These are phyloP conservation scores for Botrytis hyacinthi DNA, from an alignment of 2,329 filamentous ascomycete species.

Conservation along the genomic window DNA sequence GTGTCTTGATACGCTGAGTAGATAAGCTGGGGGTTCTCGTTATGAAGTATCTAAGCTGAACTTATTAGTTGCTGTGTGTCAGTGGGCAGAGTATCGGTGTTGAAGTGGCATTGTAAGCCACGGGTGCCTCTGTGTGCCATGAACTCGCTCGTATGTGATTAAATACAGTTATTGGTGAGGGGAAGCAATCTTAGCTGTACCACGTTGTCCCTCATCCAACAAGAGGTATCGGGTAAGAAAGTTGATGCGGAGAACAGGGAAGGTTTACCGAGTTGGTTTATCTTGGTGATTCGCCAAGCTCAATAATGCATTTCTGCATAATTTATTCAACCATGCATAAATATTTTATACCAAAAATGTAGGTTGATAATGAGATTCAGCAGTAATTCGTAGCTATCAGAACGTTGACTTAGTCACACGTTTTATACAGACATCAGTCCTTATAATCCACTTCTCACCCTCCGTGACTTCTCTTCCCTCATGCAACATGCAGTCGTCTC, in stretches of 20 bases:
- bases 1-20: background rate
- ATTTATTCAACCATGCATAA: background rate
- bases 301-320: background rate
- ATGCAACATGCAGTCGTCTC: conserved; percentile 85
- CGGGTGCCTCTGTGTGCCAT: background rate
- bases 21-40: background rate
- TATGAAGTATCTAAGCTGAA: background rate
- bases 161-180: background rate
- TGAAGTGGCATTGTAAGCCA: background rate
- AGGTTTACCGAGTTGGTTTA: background rate
- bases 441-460: conserved; percentile 88
- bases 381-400: background rate
- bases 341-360: background rate
- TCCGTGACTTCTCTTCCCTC: conserved; percentile 75
- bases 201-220: background rate
- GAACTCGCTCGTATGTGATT: background rate
- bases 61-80: conserved; percentile 1
- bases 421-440: conserved; percentile 74
- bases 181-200: background rate
- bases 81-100: background rate
- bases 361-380: background rate
- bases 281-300: background rate
- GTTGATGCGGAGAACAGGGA: background rate
- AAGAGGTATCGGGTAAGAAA: background rate
- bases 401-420: conserved; percentile 33